Conservation (phyloP, 176 grass and related monocot genomes). For the Miscanthus lutarioriparius region DNA sequence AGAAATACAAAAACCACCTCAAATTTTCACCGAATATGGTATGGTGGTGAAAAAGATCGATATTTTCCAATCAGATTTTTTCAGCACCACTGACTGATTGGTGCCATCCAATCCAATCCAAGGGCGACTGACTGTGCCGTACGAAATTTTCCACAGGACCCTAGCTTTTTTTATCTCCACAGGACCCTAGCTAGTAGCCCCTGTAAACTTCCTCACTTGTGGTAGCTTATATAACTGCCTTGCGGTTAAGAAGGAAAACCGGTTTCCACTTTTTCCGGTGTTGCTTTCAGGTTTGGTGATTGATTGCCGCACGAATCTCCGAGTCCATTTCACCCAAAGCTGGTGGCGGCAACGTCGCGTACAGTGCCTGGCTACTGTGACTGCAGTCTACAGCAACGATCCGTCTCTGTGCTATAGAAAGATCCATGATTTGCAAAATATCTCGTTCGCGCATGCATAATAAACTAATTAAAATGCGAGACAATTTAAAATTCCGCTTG, state of each 20-base stretch:
- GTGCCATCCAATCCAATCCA: neutral
- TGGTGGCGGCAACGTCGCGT: neutral
- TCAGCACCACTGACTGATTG: neutral
- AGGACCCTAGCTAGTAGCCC: too few relatives aligned
- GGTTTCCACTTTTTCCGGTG: neutral
- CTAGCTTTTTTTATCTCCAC: too few relatives aligned
- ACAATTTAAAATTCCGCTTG: neutral
- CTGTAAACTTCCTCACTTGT: too few relatives aligned
- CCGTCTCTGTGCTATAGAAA: neutral
- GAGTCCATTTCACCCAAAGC: neutral
- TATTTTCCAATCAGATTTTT: neutral
- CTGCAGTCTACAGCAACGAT: neutral
- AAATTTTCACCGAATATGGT: neutral
- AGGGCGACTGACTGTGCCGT: neutral
- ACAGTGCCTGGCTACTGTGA: neutral
- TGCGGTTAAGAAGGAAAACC: too few relatives aligned
- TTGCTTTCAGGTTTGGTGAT: slow-evolving; percentile 24
- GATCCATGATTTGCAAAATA: neutral
- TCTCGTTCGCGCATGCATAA: neutral
- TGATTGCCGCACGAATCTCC: slow-evolving; percentile 3
- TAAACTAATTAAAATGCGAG: neutral
- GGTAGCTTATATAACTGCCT: neutral
- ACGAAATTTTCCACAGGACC: neutral
- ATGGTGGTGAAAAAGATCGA: neutral
- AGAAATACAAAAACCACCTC: too few relatives aligned